Evolutionary conservation across 306 rosid species (phyloP), one percentile per base, ranked within the genome.

Genomic region (Boehmeria nivea): DNA sequence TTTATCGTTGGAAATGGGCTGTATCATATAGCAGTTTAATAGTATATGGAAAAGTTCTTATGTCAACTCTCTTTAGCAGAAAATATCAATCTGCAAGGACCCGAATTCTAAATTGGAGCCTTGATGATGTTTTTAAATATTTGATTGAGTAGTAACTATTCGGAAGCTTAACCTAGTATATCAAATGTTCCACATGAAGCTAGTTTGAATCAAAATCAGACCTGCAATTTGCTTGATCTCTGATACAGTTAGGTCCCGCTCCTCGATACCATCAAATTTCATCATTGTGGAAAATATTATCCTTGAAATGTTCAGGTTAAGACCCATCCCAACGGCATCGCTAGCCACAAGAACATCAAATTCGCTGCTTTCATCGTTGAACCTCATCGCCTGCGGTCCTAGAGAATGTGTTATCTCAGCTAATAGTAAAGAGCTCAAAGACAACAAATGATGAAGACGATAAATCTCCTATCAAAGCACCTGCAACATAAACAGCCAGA

Each of bases 311-410:
- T 91, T 91, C 65, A 91, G 75, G 85, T 91, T 91, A 63, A 91
- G 95, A 60, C 98, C 98, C 98, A 91, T 91, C 70, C 94, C 96
- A 47, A 91, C 83, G 59, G 96, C 96, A 81, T 91, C 96, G 61
- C 95, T 91, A 61, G 96, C 93, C 71, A 91, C 95, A 53, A 91
- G 96, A 74, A 91, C 96, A 82, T 91, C 95, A 72, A 82, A 82
- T 79, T 91, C 93, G 6, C 87, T 84, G 59, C 79, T 76, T 69
- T 75, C 78, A 75, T 87, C 96, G 53, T 91, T 87, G 75, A 91
- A 87, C 85, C 71, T 84, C 40, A 80, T 78, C 53, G 96, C 98
- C 96, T 87, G 88, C 81, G 72, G 80, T 75, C 78, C 85, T 72
- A 87, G 70, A 60, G 62, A 72, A 69, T 50, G 61, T 68, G 72